Evolutionary conservation across 148 eudicot species (phyloP), one percentile per base, ranked within the genome.

Genomic region (Agrostemma githago): DNA sequence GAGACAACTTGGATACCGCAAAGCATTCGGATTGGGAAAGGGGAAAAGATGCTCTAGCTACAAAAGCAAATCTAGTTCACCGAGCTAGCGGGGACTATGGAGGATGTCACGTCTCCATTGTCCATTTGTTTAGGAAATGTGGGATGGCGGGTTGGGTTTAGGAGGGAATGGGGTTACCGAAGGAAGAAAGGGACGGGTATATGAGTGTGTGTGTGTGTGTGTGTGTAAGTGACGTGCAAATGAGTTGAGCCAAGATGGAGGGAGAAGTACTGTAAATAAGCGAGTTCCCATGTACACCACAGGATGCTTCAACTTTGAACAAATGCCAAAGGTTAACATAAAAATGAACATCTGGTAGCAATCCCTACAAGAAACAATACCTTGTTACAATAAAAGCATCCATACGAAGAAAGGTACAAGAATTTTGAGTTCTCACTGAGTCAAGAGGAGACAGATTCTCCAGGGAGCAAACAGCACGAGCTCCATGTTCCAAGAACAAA

Each of bases 361-460:
- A 26, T 70, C 16, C 8, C 4, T 34, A 5, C 20, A 51, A 26
- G 16, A 51, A 34, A 53, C 43, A 70, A 34, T 4, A 70, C 20
- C 43, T 51, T 26, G 72, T 51, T 70, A 68, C 72, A 53, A 48
- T 26, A 53, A 68, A 8, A 34, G 26, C 2, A 75, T 10, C 16
- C 40, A 17, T 60, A 37, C 77, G n/a, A 48, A 43, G 43, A 48
- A 66, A 41, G 40, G 62, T 44, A 69, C 16, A 67, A 65, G 12
- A 26, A 64, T 44, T 73, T 11, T 43, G 73, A 44, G 67, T 39
- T 60, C 85, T 79, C 72, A 94, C 98, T 83, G 61, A 73, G 82
- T 94, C 96, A 87, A 91, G 86, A 69, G 86, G 69, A 65, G 96
- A 88, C 85, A 87, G 83, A 85, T 86, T 87, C 83, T 94, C 98